Conservation (phyloP, 2,329 filamentous ascomycete species). For the Penicillium psychrosexuale region DNA sequence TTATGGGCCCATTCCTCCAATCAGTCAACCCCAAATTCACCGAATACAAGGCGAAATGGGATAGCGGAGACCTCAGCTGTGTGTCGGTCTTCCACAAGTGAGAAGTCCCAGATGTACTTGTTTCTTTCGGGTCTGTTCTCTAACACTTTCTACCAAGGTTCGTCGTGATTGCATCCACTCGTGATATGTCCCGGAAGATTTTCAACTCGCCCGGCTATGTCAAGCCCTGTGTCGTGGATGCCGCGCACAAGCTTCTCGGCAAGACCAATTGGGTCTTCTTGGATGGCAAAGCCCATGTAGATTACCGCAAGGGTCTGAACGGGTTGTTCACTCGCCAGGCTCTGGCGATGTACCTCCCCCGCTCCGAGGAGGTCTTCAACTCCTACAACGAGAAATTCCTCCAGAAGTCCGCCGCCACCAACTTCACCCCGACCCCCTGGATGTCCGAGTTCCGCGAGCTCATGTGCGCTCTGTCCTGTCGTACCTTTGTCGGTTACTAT, state of each 20-base stretch:
- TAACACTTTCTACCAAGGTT: constrained; percentile 60
- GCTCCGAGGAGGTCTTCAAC: constrained; percentile 88
- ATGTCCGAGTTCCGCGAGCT: constrained; percentile 91
- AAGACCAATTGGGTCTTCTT: constrained; percentile 95
- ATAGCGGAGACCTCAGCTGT: constrained; percentile 85
- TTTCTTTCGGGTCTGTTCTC: background rate
- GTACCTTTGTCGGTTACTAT: constrained; percentile 96
- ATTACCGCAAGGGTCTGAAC: constrained; percentile 96
- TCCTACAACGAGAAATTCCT: constrained; percentile 79
- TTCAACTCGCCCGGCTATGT: constrained; percentile 91
- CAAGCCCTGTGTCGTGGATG: constrained; percentile 95
- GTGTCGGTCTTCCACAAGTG: constrained; percentile 99
- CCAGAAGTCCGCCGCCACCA: constrained; percentile 67
- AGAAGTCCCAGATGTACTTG: constrained; percentile 25
- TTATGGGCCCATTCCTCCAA: constrained; percentile 93
- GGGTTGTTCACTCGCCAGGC: constrained; percentile 89
- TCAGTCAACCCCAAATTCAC: constrained; percentile 89
- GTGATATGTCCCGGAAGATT: constrained; percentile 93
- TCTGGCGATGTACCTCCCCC: constrained; percentile 82
- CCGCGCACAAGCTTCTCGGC: constrained; percentile 88
- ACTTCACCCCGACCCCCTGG: constrained; percentile 74
- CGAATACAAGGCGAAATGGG: constrained; percentile 89
- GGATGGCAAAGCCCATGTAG: constrained; percentile 89
- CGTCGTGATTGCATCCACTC: constrained; percentile 91
- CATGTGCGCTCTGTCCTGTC: constrained; percentile 90